These are phyloP conservation scores for Spathaspora gorwiae DNA, from an alignment of 805 yeast genomes.

Conservation along the genomic window DNA sequence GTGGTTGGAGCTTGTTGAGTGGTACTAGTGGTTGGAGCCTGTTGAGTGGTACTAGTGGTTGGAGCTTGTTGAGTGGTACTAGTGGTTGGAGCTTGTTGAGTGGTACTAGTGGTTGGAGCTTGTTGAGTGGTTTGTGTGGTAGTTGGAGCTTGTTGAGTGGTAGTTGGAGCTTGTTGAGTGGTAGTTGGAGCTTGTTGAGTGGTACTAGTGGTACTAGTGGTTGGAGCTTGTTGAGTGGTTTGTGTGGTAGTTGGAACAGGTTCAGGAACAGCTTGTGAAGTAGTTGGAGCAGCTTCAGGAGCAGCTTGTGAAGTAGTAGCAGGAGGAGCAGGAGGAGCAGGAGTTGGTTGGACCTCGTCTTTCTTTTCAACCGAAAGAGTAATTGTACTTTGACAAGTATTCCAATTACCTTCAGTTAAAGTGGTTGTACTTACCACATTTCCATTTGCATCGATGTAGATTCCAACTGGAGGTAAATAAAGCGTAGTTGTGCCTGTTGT, in stretches of 20 bases:
- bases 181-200: conserved; percentile 5
- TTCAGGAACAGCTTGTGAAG: conserved; percentile 3
- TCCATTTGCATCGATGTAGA: conserved; percentile 42
- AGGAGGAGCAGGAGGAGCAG: conserved; percentile 11
- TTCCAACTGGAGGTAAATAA: conserved; percentile 48
- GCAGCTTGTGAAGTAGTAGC: conserved; percentile 17
- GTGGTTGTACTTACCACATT: conserved; percentile 46
- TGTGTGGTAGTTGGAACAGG: background rate
- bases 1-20: conserved; percentile 9
- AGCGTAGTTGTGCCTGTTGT: conserved; percentile 48
- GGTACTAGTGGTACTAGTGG: background rate
- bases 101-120: conserved; percentile 7
- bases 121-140: conserved; percentile 7
- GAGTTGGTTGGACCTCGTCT: conserved; percentile 11
- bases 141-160: conserved; percentile 8
- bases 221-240: conserved; percentile 5
- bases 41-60: conserved; percentile 6
- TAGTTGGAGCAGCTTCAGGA: conserved; percentile 15
- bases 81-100: conserved; percentile 5
- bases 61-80: conserved; percentile 8
- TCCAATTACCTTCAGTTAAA: conserved; percentile 26
- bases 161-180: conserved; percentile 14
- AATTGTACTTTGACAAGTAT: conserved; percentile 31
- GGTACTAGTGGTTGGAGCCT: conserved; percentile 11
- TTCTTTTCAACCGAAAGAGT: conserved; percentile 15